Evolutionary conservation across 257 asterid genomes (phyloP).

Genomic region (Jasminum sambac): DNA sequence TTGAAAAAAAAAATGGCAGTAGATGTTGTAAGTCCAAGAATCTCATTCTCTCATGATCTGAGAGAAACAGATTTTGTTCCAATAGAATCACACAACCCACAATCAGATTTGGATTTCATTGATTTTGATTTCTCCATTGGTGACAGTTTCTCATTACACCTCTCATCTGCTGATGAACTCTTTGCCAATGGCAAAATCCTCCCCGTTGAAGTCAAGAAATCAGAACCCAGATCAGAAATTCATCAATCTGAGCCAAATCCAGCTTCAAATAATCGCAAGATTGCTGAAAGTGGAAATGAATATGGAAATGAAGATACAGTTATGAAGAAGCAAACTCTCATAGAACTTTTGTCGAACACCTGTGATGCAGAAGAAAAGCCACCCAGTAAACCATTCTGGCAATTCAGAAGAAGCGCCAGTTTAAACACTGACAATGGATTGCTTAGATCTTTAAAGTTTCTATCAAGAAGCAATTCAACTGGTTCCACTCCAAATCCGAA

Average conservation of each 20-base stretch:
- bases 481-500: slow-evolving; percentile 74
- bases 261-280: neutral
- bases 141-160: slow-evolving; percentile 30
- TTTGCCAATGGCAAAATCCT: slow-evolving; percentile 82
- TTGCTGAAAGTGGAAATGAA: neutral
- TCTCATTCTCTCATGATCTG: slow-evolving; percentile 75
- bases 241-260: slow-evolving; percentile 17
- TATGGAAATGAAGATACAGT: slow-evolving; percentile 16
- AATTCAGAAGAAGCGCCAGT: slow-evolving; percentile 72
- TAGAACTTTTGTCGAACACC: slow-evolving; percentile 55
- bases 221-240: slow-evolving; percentile 5
- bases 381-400: slow-evolving; percentile 60
- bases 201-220: slow-evolving; percentile 55
- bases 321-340: slow-evolving; percentile 50
- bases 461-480: slow-evolving; percentile 75
- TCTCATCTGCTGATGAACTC: slow-evolving; percentile 80
- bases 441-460: slow-evolving; percentile 56
- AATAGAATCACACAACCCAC: slow-evolving; percentile 28
- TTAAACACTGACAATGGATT: slow-evolving; percentile 47
- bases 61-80: slow-evolving; percentile 50
- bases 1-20: slow-evolving; percentile 48
- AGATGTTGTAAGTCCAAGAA: slow-evolving; percentile 65
- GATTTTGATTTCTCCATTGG: slow-evolving; percentile 62
- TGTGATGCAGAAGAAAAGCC: slow-evolving; percentile 39
- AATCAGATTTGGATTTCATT: slow-evolving; percentile 43